phyloP scores from a whole-genome alignment of 2,329 filamentous ascomycete genomes.

The Stenocarpella maydis region DNA sequence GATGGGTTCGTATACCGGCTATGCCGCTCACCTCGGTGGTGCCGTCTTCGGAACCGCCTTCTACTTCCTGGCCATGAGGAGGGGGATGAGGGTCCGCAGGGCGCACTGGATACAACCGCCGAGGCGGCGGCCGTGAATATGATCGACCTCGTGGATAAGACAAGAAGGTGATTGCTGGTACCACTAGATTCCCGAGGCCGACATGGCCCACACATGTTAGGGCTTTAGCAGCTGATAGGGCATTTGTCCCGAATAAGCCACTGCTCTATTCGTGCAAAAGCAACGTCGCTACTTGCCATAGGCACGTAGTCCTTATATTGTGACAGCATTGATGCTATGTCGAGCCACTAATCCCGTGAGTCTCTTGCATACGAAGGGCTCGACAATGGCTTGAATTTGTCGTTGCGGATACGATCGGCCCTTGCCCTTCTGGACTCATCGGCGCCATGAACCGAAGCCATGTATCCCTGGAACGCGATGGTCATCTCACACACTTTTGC shows the following conservation, averaged over 20 bases:
- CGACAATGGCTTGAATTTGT: neutral
- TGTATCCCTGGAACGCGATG: neutral
- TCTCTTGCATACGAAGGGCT: no score
- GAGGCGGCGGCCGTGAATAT: neutral
- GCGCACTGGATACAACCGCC: neutral
- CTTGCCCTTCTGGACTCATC: neutral
- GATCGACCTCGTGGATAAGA: no score
- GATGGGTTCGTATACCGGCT: constrained; percentile 36
- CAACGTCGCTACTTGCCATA: no score
- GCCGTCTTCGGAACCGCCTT: constrained; percentile 38
- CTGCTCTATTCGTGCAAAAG: no score
- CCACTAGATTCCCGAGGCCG: neutral
- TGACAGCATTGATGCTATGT: no score
- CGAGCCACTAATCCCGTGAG: no score
- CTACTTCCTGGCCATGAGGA: constrained; percentile 35
- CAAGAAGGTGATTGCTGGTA: neutral
- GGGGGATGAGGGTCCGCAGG: constrained; percentile 2
- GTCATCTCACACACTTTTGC: constrained; percentile 3
- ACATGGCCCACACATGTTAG: neutral
- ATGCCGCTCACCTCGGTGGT: constrained; percentile 41
- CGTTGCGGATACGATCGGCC: neutral
- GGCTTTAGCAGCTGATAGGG: no score
- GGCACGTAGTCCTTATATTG: no score
- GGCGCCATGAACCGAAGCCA: neutral
- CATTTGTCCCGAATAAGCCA: no score